Evolutionary conservation across 306 rosid species (phyloP).

Genomic region (Inga oerstediana): DNA sequence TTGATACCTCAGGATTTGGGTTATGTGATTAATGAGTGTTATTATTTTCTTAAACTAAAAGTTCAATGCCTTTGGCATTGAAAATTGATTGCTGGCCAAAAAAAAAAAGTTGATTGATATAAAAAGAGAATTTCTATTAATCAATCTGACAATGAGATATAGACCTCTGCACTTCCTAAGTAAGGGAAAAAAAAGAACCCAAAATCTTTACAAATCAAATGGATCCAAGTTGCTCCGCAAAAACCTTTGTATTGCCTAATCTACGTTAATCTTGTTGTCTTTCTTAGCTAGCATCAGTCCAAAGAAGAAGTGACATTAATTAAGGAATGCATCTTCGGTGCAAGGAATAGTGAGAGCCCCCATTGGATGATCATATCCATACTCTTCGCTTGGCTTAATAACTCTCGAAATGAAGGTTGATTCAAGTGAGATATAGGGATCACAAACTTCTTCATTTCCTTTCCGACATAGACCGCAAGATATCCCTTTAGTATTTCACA

Average conservation of each 20-base stretch:
- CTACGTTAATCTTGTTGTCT: too few species aligned
- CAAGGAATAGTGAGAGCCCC: neutral
- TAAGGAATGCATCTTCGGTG: neutral
- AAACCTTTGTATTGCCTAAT: neutral
- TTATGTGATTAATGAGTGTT: too few species aligned
- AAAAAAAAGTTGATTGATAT: neutral
- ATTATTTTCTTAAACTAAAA: neutral
- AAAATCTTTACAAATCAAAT: neutral
- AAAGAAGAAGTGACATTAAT: neutral
- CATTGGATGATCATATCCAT: neutral
- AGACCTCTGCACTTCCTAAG: neutral
- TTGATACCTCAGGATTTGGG: neutral
- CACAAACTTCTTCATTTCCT: constrained; percentile 24
- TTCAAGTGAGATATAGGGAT: constrained; percentile 27
- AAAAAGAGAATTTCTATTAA: neutral
- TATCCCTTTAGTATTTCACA: constrained; percentile 24
- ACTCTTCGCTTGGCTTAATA: neutral
- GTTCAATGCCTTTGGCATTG: neutral
- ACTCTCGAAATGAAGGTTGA: constrained; percentile 5
- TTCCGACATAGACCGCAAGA: constrained; percentile 26
- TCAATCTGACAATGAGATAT: neutral
- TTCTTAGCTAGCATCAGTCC: too few species aligned
- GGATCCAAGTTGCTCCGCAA: neutral
- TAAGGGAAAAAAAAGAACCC: neutral
- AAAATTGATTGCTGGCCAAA: neutral